Conservation (phyloP, 148 eudicot genomes). For the Camellia lanceoleosa region DNA sequence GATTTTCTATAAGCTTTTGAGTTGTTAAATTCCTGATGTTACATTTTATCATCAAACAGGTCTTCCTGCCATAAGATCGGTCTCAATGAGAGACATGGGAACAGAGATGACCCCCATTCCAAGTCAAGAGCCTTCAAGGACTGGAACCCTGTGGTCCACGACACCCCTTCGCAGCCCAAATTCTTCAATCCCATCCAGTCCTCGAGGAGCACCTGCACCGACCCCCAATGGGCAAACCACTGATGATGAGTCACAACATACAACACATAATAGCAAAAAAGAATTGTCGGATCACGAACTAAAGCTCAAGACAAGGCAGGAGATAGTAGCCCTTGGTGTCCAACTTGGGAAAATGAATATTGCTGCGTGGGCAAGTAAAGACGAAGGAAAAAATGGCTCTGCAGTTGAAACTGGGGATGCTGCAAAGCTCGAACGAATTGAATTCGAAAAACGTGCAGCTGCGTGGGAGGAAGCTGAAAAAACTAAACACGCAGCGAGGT, state of each 20-base stretch:
- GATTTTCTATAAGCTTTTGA: background rate
- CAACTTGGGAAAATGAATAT: slow-evolving; percentile 95
- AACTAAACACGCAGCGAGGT: slow-evolving; percentile 83
- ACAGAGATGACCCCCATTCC: slow-evolving; percentile 96
- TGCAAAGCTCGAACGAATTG: slow-evolving; percentile 46
- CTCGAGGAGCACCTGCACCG: slow-evolving; percentile 53
- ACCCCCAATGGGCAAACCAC: slow-evolving; percentile 35
- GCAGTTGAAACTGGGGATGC: slow-evolving; percentile 24
- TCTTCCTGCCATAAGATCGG: slow-evolving; percentile 59
- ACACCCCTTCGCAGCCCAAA: slow-evolving; percentile 89
- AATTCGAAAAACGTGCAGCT: slow-evolving; percentile 69
- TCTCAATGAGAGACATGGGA: slow-evolving; percentile 99
- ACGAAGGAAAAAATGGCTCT: slow-evolving; percentile 37
- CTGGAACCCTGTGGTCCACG: slow-evolving; percentile 74
- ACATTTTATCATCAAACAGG: slow-evolving; percentile 25
- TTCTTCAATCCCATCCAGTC: slow-evolving; percentile 86
- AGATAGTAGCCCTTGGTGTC: slow-evolving; percentile 86
- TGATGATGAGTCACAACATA: slow-evolving; percentile 15
- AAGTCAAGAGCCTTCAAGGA: slow-evolving; percentile 93
- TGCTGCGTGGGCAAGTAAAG: slow-evolving; percentile 98
- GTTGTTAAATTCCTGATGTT: background rate
- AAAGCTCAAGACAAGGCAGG: slow-evolving; percentile 78
- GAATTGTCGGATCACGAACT: slow-evolving; percentile 74
- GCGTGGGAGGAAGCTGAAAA: slow-evolving; percentile 98
- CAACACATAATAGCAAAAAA: slow-evolving; percentile 33